Conservation (phyloP, 2,329 filamentous ascomycete species). For the Shiraia bambusicola region DNA sequence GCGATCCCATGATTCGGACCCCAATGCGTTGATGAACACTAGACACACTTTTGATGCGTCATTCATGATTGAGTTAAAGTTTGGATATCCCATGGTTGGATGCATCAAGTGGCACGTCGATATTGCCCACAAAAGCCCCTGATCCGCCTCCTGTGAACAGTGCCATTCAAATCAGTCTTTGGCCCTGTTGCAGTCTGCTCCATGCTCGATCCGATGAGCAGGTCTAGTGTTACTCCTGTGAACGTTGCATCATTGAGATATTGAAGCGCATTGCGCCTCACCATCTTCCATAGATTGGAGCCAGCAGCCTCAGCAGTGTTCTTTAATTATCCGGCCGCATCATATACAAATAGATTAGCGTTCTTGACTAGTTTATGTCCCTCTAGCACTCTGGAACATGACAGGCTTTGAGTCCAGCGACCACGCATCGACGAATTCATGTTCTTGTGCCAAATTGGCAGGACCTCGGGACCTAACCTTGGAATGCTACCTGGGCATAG, state of each 20-base stretch:
- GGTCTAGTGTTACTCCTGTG: not conserved
- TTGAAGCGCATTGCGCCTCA: constrained; percentile 1
- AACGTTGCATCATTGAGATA: not conserved
- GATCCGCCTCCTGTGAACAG: constrained; percentile 3
- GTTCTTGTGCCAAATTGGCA: constrained; percentile 41
- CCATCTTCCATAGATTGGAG: constrained; percentile 1
- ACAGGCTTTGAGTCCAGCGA: constrained; percentile 51
- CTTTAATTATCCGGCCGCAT: constrained; percentile 33
- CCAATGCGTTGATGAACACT: constrained; percentile 19
- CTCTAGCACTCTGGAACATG: constrained; percentile 63
- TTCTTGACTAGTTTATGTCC: constrained; percentile 68
- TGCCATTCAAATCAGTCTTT: not conserved
- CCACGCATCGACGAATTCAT: constrained; percentile 57
- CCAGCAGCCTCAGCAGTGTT: not conserved
- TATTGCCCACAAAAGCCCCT: not conserved
- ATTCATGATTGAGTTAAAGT: constrained; percentile 18
- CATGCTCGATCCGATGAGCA: not conserved
- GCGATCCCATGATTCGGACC: constrained; percentile 5
- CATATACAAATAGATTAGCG: constrained; percentile 63
- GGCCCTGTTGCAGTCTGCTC: not conserved
- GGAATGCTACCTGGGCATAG: too few species aligned
- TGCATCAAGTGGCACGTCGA: constrained; percentile 35
- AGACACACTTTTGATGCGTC: constrained; percentile 15
- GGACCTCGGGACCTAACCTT: too few species aligned
- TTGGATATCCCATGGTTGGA: constrained; percentile 34